These are phyloP conservation scores for Ballota nigra DNA, from an alignment of 257 asterid genomes.

Conservation along the genomic window DNA sequence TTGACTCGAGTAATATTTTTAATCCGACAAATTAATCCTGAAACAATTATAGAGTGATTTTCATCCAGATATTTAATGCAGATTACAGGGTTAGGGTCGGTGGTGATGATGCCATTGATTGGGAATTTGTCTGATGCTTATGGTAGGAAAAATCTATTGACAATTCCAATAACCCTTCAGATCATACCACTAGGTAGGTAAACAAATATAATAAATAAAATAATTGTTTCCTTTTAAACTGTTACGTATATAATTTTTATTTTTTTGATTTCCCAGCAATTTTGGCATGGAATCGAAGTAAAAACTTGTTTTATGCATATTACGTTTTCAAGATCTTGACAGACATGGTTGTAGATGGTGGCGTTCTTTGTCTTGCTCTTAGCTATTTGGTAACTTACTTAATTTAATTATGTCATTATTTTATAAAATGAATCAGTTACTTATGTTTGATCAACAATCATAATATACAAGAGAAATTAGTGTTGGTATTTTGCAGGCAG, in stretches of 20 bases:
- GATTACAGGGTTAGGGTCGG: conserved; percentile 51
- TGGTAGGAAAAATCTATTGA: conserved; percentile 46
- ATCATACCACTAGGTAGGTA: conserved; percentile 45
- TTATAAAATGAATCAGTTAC: background rate
- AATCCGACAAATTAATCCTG: too few relatives aligned
- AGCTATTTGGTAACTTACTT: conserved; percentile 18
- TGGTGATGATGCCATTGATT: conserved; percentile 52
- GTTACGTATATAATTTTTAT: background rate
- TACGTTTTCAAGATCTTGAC: conserved; percentile 19
- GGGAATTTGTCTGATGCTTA: conserved; percentile 56
- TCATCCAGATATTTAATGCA: conserved; percentile 11
- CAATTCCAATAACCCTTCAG: conserved; percentile 40
- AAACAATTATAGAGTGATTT: too few relatives aligned
- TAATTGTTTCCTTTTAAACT: background rate
- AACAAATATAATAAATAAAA: too few relatives aligned
- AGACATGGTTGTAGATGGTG: conserved; percentile 22
- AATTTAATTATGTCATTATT: background rate
- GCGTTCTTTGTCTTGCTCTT: conserved; percentile 17
- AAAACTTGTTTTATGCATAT: conserved; percentile 20
- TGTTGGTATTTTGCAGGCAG: conserved; percentile 17
- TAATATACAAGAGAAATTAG: too few relatives aligned
- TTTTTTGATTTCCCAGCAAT: background rate
- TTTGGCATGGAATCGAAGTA: conserved; percentile 16
- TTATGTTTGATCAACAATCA: too few relatives aligned
- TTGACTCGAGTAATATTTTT: too few relatives aligned